Evolutionary conservation across 2,329 filamentous ascomycete species (phyloP).

Genomic region (Orbilia javanica): DNA sequence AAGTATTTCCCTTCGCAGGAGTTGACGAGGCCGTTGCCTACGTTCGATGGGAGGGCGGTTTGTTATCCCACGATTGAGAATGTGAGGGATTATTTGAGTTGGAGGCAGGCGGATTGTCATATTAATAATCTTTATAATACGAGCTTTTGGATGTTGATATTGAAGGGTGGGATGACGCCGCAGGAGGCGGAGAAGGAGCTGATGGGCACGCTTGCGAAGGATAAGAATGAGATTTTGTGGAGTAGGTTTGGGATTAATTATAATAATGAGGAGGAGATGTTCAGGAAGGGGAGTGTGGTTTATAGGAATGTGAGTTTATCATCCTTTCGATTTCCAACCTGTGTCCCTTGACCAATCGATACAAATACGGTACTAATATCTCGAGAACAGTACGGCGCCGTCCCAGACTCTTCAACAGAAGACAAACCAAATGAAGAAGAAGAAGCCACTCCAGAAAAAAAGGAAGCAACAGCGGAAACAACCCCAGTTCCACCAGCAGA

Average conservation of each 20-base stretch:
- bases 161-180: constrained; percentile 79
- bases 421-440: constrained; percentile 63
- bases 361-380: constrained; percentile 30
- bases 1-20: constrained; percentile 78
- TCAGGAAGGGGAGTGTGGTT: constrained; percentile 90
- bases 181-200: constrained; percentile 85
- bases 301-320: constrained; percentile 77
- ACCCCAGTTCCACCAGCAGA: constrained; percentile 47
- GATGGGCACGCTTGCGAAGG: constrained; percentile 70
- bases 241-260: constrained; percentile 92
- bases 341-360: no score
- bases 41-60: constrained; percentile 92
- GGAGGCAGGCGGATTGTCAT: constrained; percentile 86
- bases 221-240: constrained; percentile 98
- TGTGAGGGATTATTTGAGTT: constrained; percentile 93
- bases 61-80: constrained; percentile 86
- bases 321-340: no score
- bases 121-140: constrained; percentile 99
- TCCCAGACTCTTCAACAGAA: constrained; percentile 65
- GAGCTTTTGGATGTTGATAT: constrained; percentile 90
- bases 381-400: constrained; percentile 45
- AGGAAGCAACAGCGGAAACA: not conserved
- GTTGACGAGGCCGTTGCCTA: constrained; percentile 81
- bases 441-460: constrained; percentile 67
- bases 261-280: constrained; percentile 94